Evolutionary conservation across 352 stramenopile species (phyloP).

Genomic region (Hyaloperonospora arabidopsidis): DNA sequence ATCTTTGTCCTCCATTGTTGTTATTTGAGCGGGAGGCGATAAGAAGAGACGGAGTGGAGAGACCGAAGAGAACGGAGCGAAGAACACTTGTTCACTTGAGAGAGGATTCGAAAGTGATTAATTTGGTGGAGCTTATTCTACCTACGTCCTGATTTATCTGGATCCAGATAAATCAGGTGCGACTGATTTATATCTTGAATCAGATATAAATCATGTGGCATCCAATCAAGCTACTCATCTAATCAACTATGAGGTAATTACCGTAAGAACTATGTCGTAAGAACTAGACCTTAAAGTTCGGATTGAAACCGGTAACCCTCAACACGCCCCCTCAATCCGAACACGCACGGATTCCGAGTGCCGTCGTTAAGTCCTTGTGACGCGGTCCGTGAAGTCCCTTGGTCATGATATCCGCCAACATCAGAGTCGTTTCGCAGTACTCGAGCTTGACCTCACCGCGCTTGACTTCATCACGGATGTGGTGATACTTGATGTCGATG

Average conservation of each 20-base stretch:
- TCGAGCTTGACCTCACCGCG: constrained; percentile 8
- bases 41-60: background rate
- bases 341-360: constrained; percentile 4
- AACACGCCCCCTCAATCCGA: constrained; percentile 5
- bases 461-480: constrained; percentile 25
- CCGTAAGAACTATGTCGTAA: too few relatives aligned
- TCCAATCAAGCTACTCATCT: too few relatives aligned
- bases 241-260: too few relatives aligned
- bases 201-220: too few relatives aligned
- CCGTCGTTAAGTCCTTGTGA: background rate
- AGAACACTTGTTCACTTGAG: constrained; percentile 1
- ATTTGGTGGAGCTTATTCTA: too few relatives aligned
- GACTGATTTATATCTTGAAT: too few relatives aligned
- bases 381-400: constrained; percentile 1
- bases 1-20: constrained; percentile 5
- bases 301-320: background rate
- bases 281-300: too few relatives aligned
- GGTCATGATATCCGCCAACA: constrained; percentile 1
- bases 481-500: constrained; percentile 26
- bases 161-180: too few relatives aligned
- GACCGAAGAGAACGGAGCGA: background rate
- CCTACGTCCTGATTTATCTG: too few relatives aligned
- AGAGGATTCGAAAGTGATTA: too few relatives aligned
- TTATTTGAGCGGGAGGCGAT: background rate
- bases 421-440: background rate